A percentile compares a stretch with the other conserved stretches of the same genome.
These are phyloP conservation scores for Sporisorium exsertum DNA, from an alignment of 1,284 basidiomycete genomes.

Conservation along the genomic window DNA sequence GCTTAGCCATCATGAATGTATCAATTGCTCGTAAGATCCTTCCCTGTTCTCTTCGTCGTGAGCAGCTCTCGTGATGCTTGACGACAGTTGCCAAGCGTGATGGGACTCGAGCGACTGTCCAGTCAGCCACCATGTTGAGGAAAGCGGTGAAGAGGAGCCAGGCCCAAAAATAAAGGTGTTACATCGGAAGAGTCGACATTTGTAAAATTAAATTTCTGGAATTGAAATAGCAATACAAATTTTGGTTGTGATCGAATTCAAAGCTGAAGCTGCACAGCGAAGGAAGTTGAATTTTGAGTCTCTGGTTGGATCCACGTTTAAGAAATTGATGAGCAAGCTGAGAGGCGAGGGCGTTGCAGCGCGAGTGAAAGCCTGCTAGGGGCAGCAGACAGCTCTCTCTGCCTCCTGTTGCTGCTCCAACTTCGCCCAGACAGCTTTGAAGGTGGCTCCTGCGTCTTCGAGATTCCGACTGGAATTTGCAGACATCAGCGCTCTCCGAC, in stretches of 20 bases:
- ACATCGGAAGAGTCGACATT: background rate
- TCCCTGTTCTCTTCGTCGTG: background rate
- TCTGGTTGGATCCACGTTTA: conserved; percentile 20
- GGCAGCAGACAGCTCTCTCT: conserved; percentile 21
- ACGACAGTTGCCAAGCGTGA: background rate
- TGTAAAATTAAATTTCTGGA: background rate
- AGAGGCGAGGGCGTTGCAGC: background rate
- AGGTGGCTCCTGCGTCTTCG: conserved; percentile 41
- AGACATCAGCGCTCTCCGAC: background rate
- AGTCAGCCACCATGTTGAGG: background rate
- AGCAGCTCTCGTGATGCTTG: background rate
- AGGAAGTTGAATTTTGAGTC: conserved; percentile 9
- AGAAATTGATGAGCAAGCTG: background rate
- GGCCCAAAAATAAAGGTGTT: background rate
- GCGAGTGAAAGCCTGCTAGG: conserved; percentile 8
- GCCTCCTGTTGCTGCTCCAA: background rate
- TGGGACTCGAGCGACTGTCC: background rate
- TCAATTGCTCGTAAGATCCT: background rate
- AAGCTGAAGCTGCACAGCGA: background rate
- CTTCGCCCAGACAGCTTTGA: background rate
- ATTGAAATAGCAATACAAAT: conserved; percentile 13
- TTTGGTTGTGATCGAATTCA: conserved; percentile 30
- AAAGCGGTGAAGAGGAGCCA: background rate
- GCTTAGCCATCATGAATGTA: background rate
- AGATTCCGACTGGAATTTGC: conserved; percentile 17